Evolutionary conservation across 805 yeast genomes (phyloP), one percentile per base, ranked within the genome.

Genomic region (Yarrowia sp.): DNA sequence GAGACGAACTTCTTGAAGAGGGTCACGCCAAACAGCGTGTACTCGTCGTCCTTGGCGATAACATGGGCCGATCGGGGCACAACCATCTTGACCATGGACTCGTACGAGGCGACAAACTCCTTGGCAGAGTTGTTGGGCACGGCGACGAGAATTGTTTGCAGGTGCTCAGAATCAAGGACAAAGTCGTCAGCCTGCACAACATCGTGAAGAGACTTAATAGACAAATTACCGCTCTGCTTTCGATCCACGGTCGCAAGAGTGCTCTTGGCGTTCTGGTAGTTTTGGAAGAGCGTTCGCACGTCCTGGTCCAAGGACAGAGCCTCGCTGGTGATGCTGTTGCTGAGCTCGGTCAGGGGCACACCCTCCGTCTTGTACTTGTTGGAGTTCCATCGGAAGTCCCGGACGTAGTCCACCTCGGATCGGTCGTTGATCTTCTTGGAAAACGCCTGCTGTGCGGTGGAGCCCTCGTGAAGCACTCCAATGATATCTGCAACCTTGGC

Each of bases 211-310:
- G 97, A 89, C 75, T 90, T 87, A 65, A 93, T 92, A 3, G 97
- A 87, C 69, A 95, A 81, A 75, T 95, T 97, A 66, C 99, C 99
- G 42, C 90, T 88, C 75, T 88, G 89, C 78, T 92, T 92, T 73
- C 98, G 85, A 76, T 93, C 96, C 9, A 96, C 93, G 11, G 97
- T 92, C 57, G 86, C 82, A 67, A 92, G 81, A 73, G 87, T 89
- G 48, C 96, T 85, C 77, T 87, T 90, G 57, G 98, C 97, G 55
- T 85, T 83, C 71, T 85, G 89, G 78, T 91, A 95, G 69, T 80
- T 82, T 67, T 88, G 84, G 73, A 83, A 88, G n/a, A 89, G 80
- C n/a, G 83, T 77, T 74, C 90, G 84, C 53, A 95, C 89, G 74
- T 95, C 99, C 60, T 84, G 79, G 74, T 95, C 99, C 70, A 95